Evolutionary conservation across 1,139 yeast species (phyloP), one percentile per base, ranked within the genome.

Genomic region (Taphrina populina): DNA sequence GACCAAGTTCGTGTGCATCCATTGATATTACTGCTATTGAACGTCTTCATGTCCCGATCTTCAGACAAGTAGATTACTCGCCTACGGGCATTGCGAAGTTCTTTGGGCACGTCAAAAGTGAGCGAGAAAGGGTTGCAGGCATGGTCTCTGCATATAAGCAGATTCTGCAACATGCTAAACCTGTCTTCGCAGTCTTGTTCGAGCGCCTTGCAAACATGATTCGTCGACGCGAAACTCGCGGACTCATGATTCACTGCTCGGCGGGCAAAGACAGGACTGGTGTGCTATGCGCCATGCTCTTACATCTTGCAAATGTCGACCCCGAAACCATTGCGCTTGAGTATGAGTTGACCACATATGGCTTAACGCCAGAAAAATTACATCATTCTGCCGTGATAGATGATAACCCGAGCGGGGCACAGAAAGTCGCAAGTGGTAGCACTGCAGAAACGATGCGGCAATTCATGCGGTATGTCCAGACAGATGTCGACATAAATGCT

Each of bases 241-340:
- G 56, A 13, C 15, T 44, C 21, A 11, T 52, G 52, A 35, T 46
- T 27, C 53, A 46, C 6, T 53, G 52, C 26, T 19, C 41, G 32
- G 94, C 94, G 0, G 95, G 95, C 1, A 87, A 86, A 66, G 95
- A 88, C 66, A 76, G 95, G 49, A 87, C 95, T 0, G 95, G 95
- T 0, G 73, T 86, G 11, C 67, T 84, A 61, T 78, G 82, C 2
- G 85, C 87, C 80, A 69, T 87, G 56, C 71, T 86, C 2, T 71
- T 87, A 44, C 69, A 80, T 24, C 69, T 86, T 23, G 72, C 78
- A 13, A 88, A 86, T 0, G 85, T 86, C 4, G 87, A 83, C 59
- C 73, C 74, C 15, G 78, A 80, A 62, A 79, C 81, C 1, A 75
- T 87, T 39, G 82, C 88, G 2, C 77, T 80, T 24, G 94, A 85